Conservation (phyloP, 2,329 filamentous ascomycete genomes). For the Cladosporium sp. region DNA sequence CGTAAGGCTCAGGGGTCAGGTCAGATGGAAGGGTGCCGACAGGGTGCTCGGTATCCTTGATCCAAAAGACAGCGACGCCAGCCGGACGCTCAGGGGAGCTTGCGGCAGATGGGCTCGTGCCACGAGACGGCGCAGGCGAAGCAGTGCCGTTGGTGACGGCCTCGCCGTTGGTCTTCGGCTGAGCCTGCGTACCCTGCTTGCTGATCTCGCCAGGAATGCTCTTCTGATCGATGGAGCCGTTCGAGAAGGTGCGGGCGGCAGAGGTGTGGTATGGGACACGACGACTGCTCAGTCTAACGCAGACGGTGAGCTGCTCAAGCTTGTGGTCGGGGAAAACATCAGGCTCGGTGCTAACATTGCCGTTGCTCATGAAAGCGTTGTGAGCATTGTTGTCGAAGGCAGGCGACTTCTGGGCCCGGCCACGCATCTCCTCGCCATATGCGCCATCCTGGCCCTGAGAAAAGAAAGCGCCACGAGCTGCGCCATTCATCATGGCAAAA, state of each 20-base stretch:
- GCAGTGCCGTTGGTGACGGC: slow-evolving; percentile 23
- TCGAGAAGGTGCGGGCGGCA: slow-evolving; percentile 49
- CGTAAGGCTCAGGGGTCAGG: slow-evolving; percentile 46
- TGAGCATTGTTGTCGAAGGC: slow-evolving; percentile 23
- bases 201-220: slow-evolving; percentile 46
- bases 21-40: slow-evolving; percentile 40
- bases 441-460: slow-evolving; percentile 15
- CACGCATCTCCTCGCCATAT: slow-evolving; percentile 26
- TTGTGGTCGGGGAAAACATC: slow-evolving; percentile 51
- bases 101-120: slow-evolving; percentile 8
- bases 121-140: slow-evolving; percentile 1
- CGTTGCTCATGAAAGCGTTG: slow-evolving; percentile 17
- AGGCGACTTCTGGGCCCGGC: slow-evolving; percentile 27
- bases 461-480: slow-evolving; percentile 21
- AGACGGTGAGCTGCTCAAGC: slow-evolving; percentile 48
- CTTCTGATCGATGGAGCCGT: slow-evolving; percentile 52
- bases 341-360: slow-evolving; percentile 23
- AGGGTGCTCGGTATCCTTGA: slow-evolving; percentile 45
- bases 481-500: slow-evolving; percentile 24
- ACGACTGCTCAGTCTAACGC: slow-evolving; percentile 38
- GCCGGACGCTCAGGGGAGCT: slow-evolving; percentile 17
- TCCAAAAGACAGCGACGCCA: slow-evolving; percentile 41
- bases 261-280: slow-evolving; percentile 36
- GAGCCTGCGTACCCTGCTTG: slow-evolving; percentile 35
- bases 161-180: slow-evolving; percentile 33